phyloP scores from a whole-genome alignment of 495 filamentous ascomycete species.

The Aspergillus ellipticus region DNA sequence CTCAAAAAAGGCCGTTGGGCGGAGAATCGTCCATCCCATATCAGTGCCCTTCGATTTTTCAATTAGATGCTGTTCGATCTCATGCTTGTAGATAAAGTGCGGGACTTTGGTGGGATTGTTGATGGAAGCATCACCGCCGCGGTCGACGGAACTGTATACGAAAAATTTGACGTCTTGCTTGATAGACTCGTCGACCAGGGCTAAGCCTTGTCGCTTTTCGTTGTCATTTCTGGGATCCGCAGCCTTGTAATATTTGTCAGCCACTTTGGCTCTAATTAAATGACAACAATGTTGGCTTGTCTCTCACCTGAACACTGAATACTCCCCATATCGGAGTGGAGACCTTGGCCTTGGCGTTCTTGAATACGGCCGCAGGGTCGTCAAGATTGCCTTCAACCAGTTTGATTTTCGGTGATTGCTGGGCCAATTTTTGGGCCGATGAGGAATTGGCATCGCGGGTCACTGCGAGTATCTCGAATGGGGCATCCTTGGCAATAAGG shows the following conservation, averaged over 20 bases:
- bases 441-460: slow-evolving; percentile 57
- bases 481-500: too few relatives aligned
- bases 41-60: slow-evolving; percentile 28
- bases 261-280: too few relatives aligned
- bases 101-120: slow-evolving; percentile 55
- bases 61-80: slow-evolving; percentile 60
- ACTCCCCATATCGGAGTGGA: slow-evolving; percentile 49
- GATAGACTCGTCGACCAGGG: slow-evolving; percentile 56
- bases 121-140: slow-evolving; percentile 57
- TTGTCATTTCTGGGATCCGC: slow-evolving; percentile 25
- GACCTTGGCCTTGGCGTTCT: slow-evolving; percentile 36
- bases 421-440: slow-evolving; percentile 49
- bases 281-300: too few relatives aligned
- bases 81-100: slow-evolving; percentile 62
- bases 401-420: slow-evolving; percentile 42
- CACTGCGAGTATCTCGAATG: slow-evolving; percentile 60
- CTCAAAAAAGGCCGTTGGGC: slow-evolving; percentile 65
- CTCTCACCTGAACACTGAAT: slow-evolving; percentile 48
- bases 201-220: slow-evolving; percentile 60
- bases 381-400: slow-evolving; percentile 57
- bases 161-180: slow-evolving; percentile 56
- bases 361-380: slow-evolving; percentile 50
- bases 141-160: slow-evolving; percentile 66
- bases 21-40: slow-evolving; percentile 60
- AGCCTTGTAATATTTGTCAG: too few relatives aligned